Conservation (phyloP, 169 alveolate genomes). For the Theileria equi region DNA sequence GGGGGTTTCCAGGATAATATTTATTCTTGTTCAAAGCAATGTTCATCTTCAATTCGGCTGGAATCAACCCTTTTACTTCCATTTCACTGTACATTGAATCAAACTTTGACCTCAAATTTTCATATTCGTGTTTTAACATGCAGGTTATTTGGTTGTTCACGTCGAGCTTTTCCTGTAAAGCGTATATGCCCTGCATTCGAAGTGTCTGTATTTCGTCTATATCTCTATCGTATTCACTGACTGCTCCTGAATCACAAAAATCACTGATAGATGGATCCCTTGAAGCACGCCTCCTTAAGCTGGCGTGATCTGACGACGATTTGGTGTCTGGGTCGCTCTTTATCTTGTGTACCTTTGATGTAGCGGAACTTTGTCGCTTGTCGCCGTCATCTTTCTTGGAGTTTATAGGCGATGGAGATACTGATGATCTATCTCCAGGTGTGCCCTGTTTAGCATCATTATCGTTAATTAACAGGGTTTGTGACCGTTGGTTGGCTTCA, state of each 20-base stretch:
- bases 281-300: too few species aligned
- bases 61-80: slow-evolving; percentile 73
- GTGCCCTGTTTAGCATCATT: not conserved
- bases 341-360: not conserved
- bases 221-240: slow-evolving; percentile 14
- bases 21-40: slow-evolving; percentile 27
- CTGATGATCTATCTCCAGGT: not conserved
- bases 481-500: slow-evolving; percentile 40
- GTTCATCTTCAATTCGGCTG: slow-evolving; percentile 46
- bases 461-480: not conserved
- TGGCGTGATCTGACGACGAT: not conserved
- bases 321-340: not conserved
- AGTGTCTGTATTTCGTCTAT: slow-evolving; percentile 46
- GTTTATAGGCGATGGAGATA: not conserved
- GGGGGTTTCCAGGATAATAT: not conserved
- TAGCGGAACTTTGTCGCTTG: too few species aligned
- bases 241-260: too few species aligned
- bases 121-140: slow-evolving; percentile 70
- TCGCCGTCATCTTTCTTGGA: not conserved
- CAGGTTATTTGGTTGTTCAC: slow-evolving; percentile 70
- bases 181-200: slow-evolving; percentile 65
- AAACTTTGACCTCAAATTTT: slow-evolving; percentile 64
- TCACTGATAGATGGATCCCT: not conserved
- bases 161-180: slow-evolving; percentile 68
- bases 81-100: slow-evolving; percentile 69